Evolutionary conservation across 1,284 basidiomycete species (phyloP), one percentile per base, ranked within the genome.

Genomic region (Rhodotorula glutinis): DNA sequence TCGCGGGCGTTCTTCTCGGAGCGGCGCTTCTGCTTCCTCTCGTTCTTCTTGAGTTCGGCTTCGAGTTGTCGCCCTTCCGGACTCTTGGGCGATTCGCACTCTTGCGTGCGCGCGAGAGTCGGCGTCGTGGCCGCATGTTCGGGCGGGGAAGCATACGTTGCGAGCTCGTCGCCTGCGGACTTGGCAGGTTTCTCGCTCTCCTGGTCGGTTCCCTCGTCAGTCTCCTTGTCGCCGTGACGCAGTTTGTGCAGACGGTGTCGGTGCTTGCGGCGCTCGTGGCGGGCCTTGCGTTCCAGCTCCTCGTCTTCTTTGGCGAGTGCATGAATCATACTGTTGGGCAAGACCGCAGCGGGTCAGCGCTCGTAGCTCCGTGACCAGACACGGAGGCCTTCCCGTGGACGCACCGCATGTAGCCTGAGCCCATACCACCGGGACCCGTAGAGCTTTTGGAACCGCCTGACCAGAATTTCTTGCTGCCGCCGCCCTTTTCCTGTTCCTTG

Each of bases 241-340:
- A 19, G 5, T 16, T 44, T 44, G 17, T 44, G n/a, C 21, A 43
- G 58, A n/a, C 14, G 44, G 29, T 29, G 29, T 33, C 41, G 61
- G 33, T 21, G 52, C 19, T 53, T 53, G 53, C 16, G 29, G 44
- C 40, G 53, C 8, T 33, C 17, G 19, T 23, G 61, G 23, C 41
- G 40, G 4, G 47, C 58, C 8, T 49, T 51, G 49, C 58, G 60
- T 51, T 58, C 30, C 2, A 46, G 33, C 14, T 66, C 63, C 3
- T 62, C 57, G 27, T 69, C 70, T 13, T 71, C 70, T 25, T 60
- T 58, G 17, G 71, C 65, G 23, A 72, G 58, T 2, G 71, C 63
- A 59, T 70, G 66, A 19, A 72, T 65, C 69, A 72, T 69, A n/a
- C 71, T 72, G 60, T 21, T n/a, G 40, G 9, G 17, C 17, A 27